These are phyloP conservation scores for Botryosphaeria dothidea DNA, from an alignment of 2,329 filamentous ascomycete genomes.

Conservation along the genomic window DNA sequence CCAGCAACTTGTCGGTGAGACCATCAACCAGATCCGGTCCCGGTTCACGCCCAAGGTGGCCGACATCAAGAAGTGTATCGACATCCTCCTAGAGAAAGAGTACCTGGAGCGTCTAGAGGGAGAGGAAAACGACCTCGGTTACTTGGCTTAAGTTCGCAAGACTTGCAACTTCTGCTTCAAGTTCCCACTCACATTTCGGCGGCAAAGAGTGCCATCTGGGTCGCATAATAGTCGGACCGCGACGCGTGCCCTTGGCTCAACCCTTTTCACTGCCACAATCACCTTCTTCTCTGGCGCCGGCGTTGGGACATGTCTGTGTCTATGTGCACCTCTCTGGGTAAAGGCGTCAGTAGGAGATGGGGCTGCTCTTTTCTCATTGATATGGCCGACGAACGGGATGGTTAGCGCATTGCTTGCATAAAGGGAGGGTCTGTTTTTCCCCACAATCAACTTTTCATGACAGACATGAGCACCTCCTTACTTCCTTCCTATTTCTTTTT, in stretches of 20 bases:
- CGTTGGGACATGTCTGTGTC: neutral
- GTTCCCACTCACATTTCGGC: neutral
- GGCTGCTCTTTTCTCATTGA: neutral
- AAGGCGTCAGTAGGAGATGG: constrained; percentile 1
- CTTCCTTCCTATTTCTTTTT: no score
- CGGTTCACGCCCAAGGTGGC: constrained; percentile 90
- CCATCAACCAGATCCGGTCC: constrained; percentile 89
- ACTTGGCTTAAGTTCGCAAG: constrained; percentile 66
- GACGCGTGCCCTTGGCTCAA: neutral
- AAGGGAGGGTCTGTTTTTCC: neutral
- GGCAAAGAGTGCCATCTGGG: neutral
- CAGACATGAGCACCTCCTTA: neutral
- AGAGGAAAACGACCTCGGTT: constrained; percentile 76
- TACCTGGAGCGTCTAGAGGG: constrained; percentile 94
- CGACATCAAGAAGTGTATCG: constrained; percentile 99
- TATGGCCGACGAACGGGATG: neutral
- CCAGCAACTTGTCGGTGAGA: constrained; percentile 88
- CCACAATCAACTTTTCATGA: neutral
- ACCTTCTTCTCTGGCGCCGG: neutral
- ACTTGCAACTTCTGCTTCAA: neutral
- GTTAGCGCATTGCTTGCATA: constrained; percentile 7
- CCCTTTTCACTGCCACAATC: neutral
- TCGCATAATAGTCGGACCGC: neutral
- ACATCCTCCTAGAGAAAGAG: constrained; percentile 97
- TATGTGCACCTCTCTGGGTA: neutral